Evolutionary conservation across 331 rosid species (phyloP).

Genomic region (Malus hybrid): DNA sequence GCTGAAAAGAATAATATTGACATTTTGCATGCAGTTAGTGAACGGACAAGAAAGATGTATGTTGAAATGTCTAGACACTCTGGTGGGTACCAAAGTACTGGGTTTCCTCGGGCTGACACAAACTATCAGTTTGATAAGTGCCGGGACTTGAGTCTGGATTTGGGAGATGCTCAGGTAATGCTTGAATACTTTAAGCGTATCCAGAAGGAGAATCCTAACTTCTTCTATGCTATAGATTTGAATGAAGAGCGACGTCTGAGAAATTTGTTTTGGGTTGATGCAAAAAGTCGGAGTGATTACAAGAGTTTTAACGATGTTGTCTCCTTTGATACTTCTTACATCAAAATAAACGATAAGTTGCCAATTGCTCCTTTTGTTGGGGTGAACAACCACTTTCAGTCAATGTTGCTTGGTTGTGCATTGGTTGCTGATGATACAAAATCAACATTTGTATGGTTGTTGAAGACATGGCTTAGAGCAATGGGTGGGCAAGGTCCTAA

Average conservation of each 20-base stretch:
- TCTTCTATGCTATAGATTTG: conserved; percentile 45
- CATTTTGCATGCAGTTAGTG: conserved; percentile 56
- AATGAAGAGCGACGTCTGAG: conserved; percentile 48
- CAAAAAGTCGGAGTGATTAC: conserved; percentile 45
- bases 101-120: conserved; percentile 14
- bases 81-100: conserved; percentile 20
- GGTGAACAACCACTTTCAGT: conserved; percentile 45
- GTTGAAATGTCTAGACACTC: conserved; percentile 48
- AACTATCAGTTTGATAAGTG: conserved; percentile 35
- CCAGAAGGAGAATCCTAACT: conserved; percentile 42
- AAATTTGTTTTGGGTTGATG: conserved; percentile 52
- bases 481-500: conserved; percentile 46
- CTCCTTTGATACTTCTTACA: conserved; percentile 39
- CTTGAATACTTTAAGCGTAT: conserved; percentile 49
- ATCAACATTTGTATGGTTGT: conserved; percentile 41
- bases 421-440: conserved; percentile 39
- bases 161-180: conserved; percentile 44
- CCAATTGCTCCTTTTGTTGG: conserved; percentile 49
- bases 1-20: conserved; percentile 61
- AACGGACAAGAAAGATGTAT: conserved; percentile 47
- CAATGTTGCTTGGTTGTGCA: conserved; percentile 52
- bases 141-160: conserved; percentile 34
- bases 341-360: conserved; percentile 36
- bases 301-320: conserved; percentile 34
- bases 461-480: conserved; percentile 55